These are phyloP conservation scores for Schizochytrium sp. DNA, from an alignment of 108 stramenopile species.

Conservation along the genomic window DNA sequence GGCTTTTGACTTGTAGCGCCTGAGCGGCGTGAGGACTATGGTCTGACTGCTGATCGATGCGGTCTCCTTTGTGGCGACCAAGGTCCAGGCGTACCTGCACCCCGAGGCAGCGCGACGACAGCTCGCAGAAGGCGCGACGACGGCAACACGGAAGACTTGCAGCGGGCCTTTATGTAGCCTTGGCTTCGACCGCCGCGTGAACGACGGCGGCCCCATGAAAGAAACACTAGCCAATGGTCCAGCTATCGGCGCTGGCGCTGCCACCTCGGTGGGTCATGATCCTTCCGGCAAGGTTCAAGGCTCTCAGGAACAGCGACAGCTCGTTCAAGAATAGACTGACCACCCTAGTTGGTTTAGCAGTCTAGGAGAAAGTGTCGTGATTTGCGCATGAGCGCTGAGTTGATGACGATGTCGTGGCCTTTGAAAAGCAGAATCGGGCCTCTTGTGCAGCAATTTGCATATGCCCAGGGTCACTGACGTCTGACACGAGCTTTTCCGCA, in stretches of 20 bases:
- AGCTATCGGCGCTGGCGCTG: no score
- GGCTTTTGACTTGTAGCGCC: not conserved
- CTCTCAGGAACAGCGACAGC: no score
- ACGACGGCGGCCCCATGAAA: no score
- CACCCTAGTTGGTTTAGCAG: not conserved
- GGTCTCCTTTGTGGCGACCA: not conserved
- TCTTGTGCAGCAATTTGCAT: not conserved
- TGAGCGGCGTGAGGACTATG: not conserved
- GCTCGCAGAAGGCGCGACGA: not conserved
- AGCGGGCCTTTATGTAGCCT: not conserved
- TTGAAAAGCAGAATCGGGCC: not conserved
- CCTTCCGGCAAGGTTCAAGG: no score
- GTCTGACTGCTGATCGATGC: conserved; percentile 15
- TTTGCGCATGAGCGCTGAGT: not conserved
- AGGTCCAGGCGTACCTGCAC: not conserved
- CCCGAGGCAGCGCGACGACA: not conserved
- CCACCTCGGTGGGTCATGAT: no score
- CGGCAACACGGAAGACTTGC: not conserved
- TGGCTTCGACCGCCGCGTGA: no score
- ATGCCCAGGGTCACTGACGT: no score
- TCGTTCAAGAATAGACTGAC: not conserved
- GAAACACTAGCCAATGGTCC: no score
- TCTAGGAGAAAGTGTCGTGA: not conserved
- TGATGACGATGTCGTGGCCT: not conserved
- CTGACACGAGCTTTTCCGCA: no score